Conservation (phyloP, 306 rosid genomes). For the Corylus heterophylla region DNA sequence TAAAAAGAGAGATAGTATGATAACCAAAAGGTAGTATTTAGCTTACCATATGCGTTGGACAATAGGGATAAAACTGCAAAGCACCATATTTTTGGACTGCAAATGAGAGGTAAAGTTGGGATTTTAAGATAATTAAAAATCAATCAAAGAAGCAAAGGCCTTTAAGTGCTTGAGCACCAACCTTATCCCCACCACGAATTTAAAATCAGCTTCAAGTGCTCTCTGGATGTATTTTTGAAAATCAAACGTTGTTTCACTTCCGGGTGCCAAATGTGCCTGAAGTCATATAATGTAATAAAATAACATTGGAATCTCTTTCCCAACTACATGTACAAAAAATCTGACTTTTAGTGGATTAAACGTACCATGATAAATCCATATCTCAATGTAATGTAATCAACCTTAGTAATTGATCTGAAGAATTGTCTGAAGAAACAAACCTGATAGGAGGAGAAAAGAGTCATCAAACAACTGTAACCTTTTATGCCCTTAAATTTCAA, state of each 20-base stretch:
- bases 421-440: conserved; percentile 88
- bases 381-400: conserved; percentile 70
- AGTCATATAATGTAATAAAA: neutral
- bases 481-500: neutral
- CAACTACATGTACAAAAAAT: too few species aligned
- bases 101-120: conserved; percentile 26
- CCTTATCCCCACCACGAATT: conserved; percentile 82
- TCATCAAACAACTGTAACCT: neutral
- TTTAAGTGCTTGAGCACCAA: conserved; percentile 17
- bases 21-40: neutral
- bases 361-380: conserved; percentile 85
- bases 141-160: conserved; percentile 13
- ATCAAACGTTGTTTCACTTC: conserved; percentile 58
- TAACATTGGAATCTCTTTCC: too few species aligned
- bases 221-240: conserved; percentile 70
- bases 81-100: conserved; percentile 85
- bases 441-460: conserved; percentile 35
- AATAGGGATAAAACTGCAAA: conserved; percentile 64
- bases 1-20: too few species aligned
- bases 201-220: conserved; percentile 83
- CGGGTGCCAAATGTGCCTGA: conserved; percentile 84
- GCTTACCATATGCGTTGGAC: conserved; percentile 69
- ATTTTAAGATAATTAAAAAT: neutral
- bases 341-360: neutral
- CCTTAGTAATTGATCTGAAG: conserved; percentile 59